Percentiles rank a stretch among this genome's conserved stretches.
phyloP scores from a whole-genome alignment of 768 basidiomycete species.

The Mrakia blollopis region DNA sequence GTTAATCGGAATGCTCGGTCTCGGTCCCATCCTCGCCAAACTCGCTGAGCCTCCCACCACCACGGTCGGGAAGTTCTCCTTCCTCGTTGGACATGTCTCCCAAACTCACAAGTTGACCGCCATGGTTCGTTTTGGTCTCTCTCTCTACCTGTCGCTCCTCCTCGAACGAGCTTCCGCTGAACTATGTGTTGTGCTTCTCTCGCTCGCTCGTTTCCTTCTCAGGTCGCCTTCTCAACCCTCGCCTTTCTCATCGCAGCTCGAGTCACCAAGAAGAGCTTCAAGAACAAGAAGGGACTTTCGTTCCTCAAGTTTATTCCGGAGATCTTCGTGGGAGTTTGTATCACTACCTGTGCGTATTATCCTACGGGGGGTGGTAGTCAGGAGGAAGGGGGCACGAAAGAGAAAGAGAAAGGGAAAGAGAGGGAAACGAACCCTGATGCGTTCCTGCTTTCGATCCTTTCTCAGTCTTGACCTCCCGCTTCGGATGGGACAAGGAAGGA shows the following conservation, averaged over 20 bases:
- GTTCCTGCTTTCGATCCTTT: not conserved
- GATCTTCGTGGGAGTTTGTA: conserved; percentile 78
- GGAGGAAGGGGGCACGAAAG: too few relatives aligned
- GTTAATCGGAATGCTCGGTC: conserved; percentile 83
- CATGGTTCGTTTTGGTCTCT: conserved; percentile 48
- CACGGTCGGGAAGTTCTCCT: conserved; percentile 70
- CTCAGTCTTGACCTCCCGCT: conserved; percentile 62
- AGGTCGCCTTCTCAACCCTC: conserved; percentile 61
- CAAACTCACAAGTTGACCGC: conserved; percentile 60
- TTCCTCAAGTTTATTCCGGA: conserved; percentile 78
- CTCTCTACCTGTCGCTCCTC: not conserved
- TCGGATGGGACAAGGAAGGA: conserved; percentile 70
- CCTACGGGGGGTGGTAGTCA: too few relatives aligned
- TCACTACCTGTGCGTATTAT: conserved; percentile 65
- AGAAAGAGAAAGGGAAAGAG: too few relatives aligned
- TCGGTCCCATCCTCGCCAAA: conserved; percentile 45
- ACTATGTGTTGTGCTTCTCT: not conserved
- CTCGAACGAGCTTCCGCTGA: not conserved
- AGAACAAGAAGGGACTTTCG: conserved; percentile 50
- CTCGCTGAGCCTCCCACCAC: conserved; percentile 42
- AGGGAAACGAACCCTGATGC: too few relatives aligned
- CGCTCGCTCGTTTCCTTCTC: too few relatives aligned
- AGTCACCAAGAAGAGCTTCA: conserved; percentile 39
- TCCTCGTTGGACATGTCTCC: conserved; percentile 57
- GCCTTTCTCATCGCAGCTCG: conserved; percentile 60